These are phyloP conservation scores for Bauhinia variegata DNA, from an alignment of 306 rosid genomes.

Conservation along the genomic window DNA sequence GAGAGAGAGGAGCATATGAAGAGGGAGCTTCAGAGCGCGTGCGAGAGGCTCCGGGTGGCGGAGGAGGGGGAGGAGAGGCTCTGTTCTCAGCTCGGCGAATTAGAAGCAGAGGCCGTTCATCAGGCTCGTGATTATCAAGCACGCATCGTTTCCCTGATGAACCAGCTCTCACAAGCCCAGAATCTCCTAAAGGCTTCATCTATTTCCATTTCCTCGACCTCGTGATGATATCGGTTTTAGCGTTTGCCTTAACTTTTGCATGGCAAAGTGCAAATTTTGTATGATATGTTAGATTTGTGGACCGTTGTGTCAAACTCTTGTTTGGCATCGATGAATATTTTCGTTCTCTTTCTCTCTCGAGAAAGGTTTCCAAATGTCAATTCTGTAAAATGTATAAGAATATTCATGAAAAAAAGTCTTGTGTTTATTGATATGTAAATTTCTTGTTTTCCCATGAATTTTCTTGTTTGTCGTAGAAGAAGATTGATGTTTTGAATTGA, in stretches of 20 bases:
- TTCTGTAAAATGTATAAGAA: background rate
- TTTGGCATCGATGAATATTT: no score
- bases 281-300: background rate
- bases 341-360: background rate
- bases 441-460: background rate
- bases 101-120: slow-evolving; percentile 75
- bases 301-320: no score
- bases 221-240: background rate
- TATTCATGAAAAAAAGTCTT: no score
- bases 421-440: no score
- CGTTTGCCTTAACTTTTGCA: no score
- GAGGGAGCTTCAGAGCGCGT: slow-evolving; percentile 49
- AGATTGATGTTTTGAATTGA: no score
- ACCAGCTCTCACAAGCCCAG: slow-evolving; percentile 73
- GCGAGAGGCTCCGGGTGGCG: slow-evolving; percentile 72
- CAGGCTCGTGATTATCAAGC: slow-evolving; percentile 74
- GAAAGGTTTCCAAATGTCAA: background rate
- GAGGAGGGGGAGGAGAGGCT: slow-evolving; percentile 96
- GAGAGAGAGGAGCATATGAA: slow-evolving; percentile 76
- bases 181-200: slow-evolving; percentile 47
- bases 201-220: slow-evolving; percentile 31
- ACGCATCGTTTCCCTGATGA: slow-evolving; percentile 56
- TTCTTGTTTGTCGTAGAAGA: background rate
- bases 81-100: slow-evolving; percentile 86
- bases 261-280: no score